Percentiles rank a stretch among this genome's conserved stretches.
phyloP scores from a whole-genome alignment of 169 alveolate species.

The Cryptosporidium sp. region DNA sequence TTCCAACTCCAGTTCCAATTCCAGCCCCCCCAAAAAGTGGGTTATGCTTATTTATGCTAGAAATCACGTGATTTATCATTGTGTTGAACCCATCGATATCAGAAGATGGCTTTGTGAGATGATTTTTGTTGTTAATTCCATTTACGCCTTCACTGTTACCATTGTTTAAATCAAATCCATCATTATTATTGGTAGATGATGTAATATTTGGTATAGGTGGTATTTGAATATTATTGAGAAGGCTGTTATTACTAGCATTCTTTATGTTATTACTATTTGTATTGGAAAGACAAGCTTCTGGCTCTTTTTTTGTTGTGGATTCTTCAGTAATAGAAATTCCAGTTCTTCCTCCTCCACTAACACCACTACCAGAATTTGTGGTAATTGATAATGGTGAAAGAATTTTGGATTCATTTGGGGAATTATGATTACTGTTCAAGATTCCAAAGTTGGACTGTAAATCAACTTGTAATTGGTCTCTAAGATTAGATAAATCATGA shows the following conservation, averaged over 20 bases:
- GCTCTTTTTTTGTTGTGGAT: neutral
- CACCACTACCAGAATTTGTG: neutral
- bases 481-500: neutral
- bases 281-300: neutral
- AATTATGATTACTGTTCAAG: neutral
- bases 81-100: neutral
- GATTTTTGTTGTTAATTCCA: neutral
- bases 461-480: neutral
- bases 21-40: neutral
- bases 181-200: neutral
- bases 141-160: neutral
- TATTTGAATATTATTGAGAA: neutral
- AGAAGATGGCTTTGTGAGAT: neutral
- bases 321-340: neutral
- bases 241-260: neutral
- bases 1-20: no score
- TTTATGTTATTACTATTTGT: neutral
- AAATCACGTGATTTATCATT: slow-evolving; percentile 3
- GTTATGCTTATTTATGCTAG: neutral
- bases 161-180: neutral
- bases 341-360: neutral
- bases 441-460: neutral
- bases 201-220: slow-evolving; percentile 24
- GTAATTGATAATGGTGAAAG: neutral
- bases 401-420: neutral